These are phyloP conservation scores for Glycine tomentella DNA, from an alignment of 306 rosid genomes.

Conservation along the genomic window DNA sequence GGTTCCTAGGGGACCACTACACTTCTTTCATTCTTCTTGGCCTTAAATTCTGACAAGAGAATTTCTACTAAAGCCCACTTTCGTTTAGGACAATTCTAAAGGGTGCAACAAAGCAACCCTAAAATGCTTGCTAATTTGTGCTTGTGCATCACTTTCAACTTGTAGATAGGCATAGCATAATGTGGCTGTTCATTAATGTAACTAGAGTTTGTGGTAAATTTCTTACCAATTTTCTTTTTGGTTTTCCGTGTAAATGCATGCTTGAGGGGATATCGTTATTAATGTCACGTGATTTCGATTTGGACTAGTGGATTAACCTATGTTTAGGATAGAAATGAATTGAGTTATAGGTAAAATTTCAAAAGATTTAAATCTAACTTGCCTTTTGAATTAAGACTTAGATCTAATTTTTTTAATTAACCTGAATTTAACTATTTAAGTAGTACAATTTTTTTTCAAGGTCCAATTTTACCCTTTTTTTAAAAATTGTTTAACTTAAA, in stretches of 20 bases:
- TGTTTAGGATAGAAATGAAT: background rate
- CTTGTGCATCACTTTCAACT: conserved; percentile 24
- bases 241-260: background rate
- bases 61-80: conserved; percentile 46
- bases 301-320: background rate
- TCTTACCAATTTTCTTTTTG: conserved; percentile 1
- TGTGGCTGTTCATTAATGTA: conserved; percentile 22
- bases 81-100: conserved; percentile 29
- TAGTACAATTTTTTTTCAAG: no score
- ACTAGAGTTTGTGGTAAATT: background rate
- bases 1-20: conserved; percentile 57
- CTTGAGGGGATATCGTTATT: background rate
- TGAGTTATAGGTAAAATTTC: background rate
- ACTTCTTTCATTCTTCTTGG: conserved; percentile 39
- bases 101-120: conserved; percentile 14
- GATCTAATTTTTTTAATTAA: no score
- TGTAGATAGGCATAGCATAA: conserved; percentile 5
- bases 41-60: conserved; percentile 45
- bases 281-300: conserved; percentile 30
- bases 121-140: conserved; percentile 21
- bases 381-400: background rate
- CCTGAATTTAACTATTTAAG: no score
- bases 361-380: background rate
- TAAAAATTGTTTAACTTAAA: no score
- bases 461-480: background rate